Base-by-base conservation (phyloP, 371 early-diverging fungal genomes). In the Modicella reniformis region DNA sequence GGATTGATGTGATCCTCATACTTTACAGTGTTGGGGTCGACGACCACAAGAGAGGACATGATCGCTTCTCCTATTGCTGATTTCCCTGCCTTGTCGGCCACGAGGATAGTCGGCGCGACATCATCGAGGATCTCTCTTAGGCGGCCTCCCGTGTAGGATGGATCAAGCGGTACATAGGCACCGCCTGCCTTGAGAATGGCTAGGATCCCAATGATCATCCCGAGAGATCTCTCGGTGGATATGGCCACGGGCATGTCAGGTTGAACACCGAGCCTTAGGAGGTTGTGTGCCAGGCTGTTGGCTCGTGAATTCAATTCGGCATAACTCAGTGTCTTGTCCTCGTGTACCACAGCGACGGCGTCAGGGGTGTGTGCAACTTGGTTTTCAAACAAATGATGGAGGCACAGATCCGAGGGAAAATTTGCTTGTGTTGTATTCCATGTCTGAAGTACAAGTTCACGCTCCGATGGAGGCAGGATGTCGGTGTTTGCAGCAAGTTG, bases 161-260 rank as follows among this genome's bases (percentile, higher is more conserved):
- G 63, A 63, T 63, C 63, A 9, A 63, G 40, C 0, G 63, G 63
- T 7, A 63, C 15, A 63, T 63, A 63, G 12, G 63, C 55, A n/a
- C 30, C 55, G 9, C 63, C 63, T 32, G 55, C 55, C 25, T 63
- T 63, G 44, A 63, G 54, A 40, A 63, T 34, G 15, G 44, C 63
- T 1, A 63, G 41, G 4, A 54, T 40, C 1, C 55, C 47, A 29
- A 55, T 41, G 19, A 63, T 55, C 53, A 63, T 53, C 40, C 26
- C 21, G 19, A 65, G 4, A 3, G 65, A 65, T 7, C 65, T 55
- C 48, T 65, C 57, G 3, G 55, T 32, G 23, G 33, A 49, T 12
- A 65, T 57, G 2, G 65, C 65, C 28, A 65, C 66, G 17, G 41
- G 30, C 17, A 19, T 29, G 41, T 47, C 66, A 17, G 58, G 66